Conservation (phyloP, 345 rosid species). For the Acer yangbiense region DNA sequence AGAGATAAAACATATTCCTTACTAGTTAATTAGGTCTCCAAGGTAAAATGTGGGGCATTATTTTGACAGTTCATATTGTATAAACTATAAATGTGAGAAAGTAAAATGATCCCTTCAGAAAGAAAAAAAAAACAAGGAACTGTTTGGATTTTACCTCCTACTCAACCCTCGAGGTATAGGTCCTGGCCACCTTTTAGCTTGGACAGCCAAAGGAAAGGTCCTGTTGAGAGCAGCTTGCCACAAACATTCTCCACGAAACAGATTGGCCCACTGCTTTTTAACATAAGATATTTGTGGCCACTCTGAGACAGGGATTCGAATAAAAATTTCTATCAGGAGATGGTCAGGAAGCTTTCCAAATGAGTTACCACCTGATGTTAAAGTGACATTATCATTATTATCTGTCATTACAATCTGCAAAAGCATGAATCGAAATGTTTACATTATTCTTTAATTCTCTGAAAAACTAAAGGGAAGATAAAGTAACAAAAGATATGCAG, state of each 20-base stretch:
- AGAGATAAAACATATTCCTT: too few species aligned
- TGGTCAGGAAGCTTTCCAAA: slow-evolving; percentile 76
- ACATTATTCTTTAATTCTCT: background rate
- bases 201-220: slow-evolving; percentile 53
- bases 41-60: background rate
- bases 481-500: background rate
- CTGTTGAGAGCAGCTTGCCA: slow-evolving; percentile 82
- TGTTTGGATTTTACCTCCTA: slow-evolving; percentile 45
- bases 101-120: background rate
- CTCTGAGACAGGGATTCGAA: slow-evolving; percentile 60
- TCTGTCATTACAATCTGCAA: slow-evolving; percentile 61
- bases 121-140: background rate
- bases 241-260: slow-evolving; percentile 72
- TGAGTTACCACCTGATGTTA: slow-evolving; percentile 34
- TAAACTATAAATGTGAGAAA: background rate
- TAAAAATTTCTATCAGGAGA: slow-evolving; percentile 74
- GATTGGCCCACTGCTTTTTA: slow-evolving; percentile 70
- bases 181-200: slow-evolving; percentile 75
- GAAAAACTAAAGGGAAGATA: background rate
- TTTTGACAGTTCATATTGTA: background rate
- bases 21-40: background rate
- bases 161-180: slow-evolving; percentile 75
- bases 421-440: slow-evolving; percentile 9
- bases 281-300: slow-evolving; percentile 71
- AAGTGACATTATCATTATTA: slow-evolving; percentile 24